Evolutionary conservation across 257 asterid genomes (phyloP), one percentile per base, ranked within the genome.

Genomic region (Datura wrightii): DNA sequence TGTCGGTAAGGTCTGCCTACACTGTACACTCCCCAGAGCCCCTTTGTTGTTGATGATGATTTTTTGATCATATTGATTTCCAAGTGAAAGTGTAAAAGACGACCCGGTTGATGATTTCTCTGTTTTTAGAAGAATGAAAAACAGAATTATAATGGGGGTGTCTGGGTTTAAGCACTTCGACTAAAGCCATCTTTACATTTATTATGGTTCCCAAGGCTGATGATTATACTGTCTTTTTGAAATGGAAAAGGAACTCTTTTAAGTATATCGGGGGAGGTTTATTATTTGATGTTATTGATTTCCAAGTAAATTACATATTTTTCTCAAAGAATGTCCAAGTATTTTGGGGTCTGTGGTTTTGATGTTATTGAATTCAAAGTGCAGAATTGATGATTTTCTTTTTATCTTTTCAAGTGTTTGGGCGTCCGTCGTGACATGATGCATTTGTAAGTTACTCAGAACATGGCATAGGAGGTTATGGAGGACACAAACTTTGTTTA

Each of bases 311-410:
- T 58, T 58, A 58, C 11, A 58, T 58, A 58, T 58, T 24, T 24
- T 24, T 24, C 31, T 24, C 31, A 24, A 24, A 46, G 50, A 46
- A 46, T 46, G 46, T 67, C 2, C 19, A 67, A 37, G 50, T 67
- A 37, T 67, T 66, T 37, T 5, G 76, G 79, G 53, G 53, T 69
- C 53, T 41, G 48, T 39, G 31, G 15, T 37, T 39, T 67, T 67
- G 14, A 39, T 70, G 55, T 70, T 42, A 70, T 70, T 70, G 55
- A 42, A 70, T 42, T 70, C 55, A 42, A 70, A 18, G 16, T 70
- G 41, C 54, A 70, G 6, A 41, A 18, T 69, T 42, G 79, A 9
- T 70, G 54, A 42, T 18, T 16, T 70, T 42, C 39, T 44, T 71
- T 56, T n/a, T 44, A 18, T 44, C 1, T 41, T 44, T 4, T 10